Conservation (phyloP, 495 filamentous ascomycete species). For the Bathelium albidoporum region DNA sequence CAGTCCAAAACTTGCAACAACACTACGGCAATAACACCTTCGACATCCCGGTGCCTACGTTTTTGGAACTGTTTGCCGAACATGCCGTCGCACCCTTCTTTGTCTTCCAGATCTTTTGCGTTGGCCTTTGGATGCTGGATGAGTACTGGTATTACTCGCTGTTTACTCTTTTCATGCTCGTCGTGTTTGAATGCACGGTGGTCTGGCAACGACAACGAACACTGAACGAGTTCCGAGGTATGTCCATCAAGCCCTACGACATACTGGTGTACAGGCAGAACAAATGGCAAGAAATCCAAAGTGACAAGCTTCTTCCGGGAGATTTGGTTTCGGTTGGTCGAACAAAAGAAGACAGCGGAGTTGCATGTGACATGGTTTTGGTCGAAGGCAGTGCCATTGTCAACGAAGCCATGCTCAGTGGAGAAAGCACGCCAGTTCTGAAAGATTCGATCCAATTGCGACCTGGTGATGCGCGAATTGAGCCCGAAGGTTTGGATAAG, state of each 20-base stretch:
- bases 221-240: conserved; percentile 93
- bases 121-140: conserved; percentile 96
- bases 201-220: conserved; percentile 98
- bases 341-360: conserved; percentile 93
- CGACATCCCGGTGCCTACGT: conserved; percentile 93
- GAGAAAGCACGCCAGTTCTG: conserved; percentile 90
- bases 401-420: conserved; percentile 98
- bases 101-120: conserved; percentile 98
- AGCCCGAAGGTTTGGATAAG: conserved; percentile 89
- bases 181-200: conserved; percentile 95
- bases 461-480: conserved; percentile 71
- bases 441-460: conserved; percentile 95
- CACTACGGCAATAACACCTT: conserved; percentile 97
- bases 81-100: conserved; percentile 99
- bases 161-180: conserved; percentile 96
- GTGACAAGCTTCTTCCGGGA: conserved; percentile 91
- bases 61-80: conserved; percentile 93
- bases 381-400: conserved; percentile 95
- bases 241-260: conserved; percentile 98
- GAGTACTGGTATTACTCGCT: conserved; percentile 99
- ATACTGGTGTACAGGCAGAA: conserved; percentile 78
- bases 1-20: conserved; percentile 67
- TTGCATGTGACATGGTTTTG: conserved; percentile 93
- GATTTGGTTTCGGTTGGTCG: conserved; percentile 89
- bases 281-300: conserved; percentile 81